Percentiles rank a stretch among this genome's conserved stretches.
Conservation (phyloP, 257 asterid genomes). For the Nicotiana sylvestris region DNA sequence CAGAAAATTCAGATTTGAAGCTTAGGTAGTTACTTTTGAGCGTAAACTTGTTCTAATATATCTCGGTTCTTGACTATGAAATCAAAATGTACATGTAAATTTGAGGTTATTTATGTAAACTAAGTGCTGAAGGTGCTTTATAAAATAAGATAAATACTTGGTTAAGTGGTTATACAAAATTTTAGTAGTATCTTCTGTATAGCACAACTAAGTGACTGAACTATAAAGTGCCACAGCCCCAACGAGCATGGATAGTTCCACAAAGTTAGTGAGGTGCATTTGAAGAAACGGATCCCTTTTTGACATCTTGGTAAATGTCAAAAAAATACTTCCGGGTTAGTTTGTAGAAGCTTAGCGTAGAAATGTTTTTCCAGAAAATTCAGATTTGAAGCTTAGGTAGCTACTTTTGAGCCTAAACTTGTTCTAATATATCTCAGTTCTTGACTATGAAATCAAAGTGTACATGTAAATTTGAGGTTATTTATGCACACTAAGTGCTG, state of each 20-base stretch:
- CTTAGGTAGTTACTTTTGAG: not conserved
- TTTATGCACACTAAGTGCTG: constrained; percentile 4
- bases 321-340: not conserved
- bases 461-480: not conserved
- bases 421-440: not conserved
- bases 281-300: not conserved
- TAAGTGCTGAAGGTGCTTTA: not conserved
- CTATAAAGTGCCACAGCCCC: not conserved
- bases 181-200: not conserved
- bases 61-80: not conserved
- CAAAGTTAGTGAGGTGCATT: not conserved
- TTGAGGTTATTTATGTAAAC: constrained; percentile 13
- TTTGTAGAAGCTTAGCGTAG: not conserved
- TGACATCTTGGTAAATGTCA: not conserved
- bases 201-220: not conserved
- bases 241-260: not conserved
- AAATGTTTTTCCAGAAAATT: not conserved
- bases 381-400: not conserved
- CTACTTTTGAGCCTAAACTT: not conserved
- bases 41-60: not conserved
- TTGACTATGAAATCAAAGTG: not conserved
- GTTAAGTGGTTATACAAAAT: not conserved
- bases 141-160: not conserved
- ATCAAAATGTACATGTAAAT: not conserved
- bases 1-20: not conserved